Evolutionary conservation across 2,329 filamentous ascomycete genomes (phyloP).

Genomic region (Ilyonectria mors-panacis): DNA sequence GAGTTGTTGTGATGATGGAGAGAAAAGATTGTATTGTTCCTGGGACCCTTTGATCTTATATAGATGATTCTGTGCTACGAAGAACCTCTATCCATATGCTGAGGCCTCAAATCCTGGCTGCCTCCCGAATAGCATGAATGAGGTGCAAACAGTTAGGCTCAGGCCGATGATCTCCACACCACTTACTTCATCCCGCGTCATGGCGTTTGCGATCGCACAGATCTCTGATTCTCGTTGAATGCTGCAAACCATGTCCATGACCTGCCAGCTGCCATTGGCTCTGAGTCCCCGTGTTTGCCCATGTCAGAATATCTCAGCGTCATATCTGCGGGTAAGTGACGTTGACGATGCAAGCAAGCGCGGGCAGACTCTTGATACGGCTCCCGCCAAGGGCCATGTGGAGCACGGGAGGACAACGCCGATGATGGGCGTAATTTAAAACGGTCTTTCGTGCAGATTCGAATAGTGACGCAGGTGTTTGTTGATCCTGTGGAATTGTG

Average conservation of each 20-base stretch:
- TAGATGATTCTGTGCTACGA: constrained; percentile 25
- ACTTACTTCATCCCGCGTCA: constrained; percentile 46
- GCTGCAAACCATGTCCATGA: constrained; percentile 28
- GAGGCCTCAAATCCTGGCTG: neutral
- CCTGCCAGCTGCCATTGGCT: constrained; percentile 32
- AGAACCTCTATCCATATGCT: constrained; percentile 36
- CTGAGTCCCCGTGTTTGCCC: neutral
- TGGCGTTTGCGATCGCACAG: constrained; percentile 36
- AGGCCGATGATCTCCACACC: constrained; percentile 19
- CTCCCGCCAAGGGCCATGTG: constrained; percentile 41
- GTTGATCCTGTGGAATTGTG: constrained; percentile 34
- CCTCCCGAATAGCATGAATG: constrained; percentile 8
- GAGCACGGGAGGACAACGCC: constrained; percentile 30
- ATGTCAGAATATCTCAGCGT: constrained; percentile 39
- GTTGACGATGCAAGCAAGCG: constrained; percentile 39
- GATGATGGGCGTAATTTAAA: neutral
- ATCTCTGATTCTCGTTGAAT: constrained; percentile 28
- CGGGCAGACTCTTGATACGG: constrained; percentile 15
- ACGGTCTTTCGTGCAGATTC: constrained; percentile 15
- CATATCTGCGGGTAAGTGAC: constrained; percentile 44
- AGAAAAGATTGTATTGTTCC: neutral
- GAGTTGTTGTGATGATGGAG: constrained; percentile 33
- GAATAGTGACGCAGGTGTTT: constrained; percentile 32
- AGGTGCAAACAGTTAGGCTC: neutral
- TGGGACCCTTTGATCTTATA: constrained; percentile 41